A percentile compares a stretch with the other conserved stretches of the same genome.
Conservation (phyloP, 2,329 filamentous ascomycete species). For the Colletotrichum horii region DNA sequence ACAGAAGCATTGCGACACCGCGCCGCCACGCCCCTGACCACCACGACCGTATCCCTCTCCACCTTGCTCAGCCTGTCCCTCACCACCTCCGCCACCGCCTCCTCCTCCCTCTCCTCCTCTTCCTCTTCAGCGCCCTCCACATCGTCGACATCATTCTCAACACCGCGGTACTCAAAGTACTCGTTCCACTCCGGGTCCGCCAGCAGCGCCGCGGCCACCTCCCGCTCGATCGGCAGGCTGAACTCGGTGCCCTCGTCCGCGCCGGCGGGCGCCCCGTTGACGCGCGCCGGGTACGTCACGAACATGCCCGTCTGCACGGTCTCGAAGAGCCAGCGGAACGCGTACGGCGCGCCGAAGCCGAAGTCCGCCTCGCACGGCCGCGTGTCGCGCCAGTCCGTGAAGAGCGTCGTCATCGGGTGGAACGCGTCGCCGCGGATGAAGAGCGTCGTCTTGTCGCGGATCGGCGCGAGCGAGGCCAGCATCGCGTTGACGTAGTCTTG, state of each 20-base stretch:
- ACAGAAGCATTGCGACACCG: background rate
- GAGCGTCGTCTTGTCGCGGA: conserved; percentile 41
- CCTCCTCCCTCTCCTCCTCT: background rate
- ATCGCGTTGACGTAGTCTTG: conserved; percentile 32
- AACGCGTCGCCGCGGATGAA: conserved; percentile 36
- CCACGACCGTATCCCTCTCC: background rate
- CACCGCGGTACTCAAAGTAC: conserved; percentile 42
- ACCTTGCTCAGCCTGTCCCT: background rate
- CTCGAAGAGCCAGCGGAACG: conserved; percentile 36
- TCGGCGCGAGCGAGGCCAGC: conserved; percentile 34
- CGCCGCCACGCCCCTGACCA: background rate
- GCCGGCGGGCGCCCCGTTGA: conserved; percentile 25
- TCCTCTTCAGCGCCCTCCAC: background rate
- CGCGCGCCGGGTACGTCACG: conserved; percentile 31
- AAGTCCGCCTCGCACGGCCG: conserved; percentile 34
- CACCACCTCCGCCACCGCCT: background rate
- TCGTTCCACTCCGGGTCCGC: conserved; percentile 37
- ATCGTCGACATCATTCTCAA: conserved; percentile 28
- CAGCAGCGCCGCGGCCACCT: conserved; percentile 32
- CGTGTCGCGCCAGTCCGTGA: conserved; percentile 40
- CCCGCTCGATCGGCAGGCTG: conserved; percentile 37
- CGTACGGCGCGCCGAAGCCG: conserved; percentile 37
- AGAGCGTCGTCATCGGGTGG: conserved; percentile 38
- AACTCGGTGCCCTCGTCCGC: conserved; percentile 42
- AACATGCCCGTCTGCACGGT: conserved; percentile 29